Percentiles rank a stretch among this genome's conserved stretches.
Evolutionary conservation across 1,284 basidiomycete genomes (phyloP).

Genomic region (Papiliotrema terrestris): DNA sequence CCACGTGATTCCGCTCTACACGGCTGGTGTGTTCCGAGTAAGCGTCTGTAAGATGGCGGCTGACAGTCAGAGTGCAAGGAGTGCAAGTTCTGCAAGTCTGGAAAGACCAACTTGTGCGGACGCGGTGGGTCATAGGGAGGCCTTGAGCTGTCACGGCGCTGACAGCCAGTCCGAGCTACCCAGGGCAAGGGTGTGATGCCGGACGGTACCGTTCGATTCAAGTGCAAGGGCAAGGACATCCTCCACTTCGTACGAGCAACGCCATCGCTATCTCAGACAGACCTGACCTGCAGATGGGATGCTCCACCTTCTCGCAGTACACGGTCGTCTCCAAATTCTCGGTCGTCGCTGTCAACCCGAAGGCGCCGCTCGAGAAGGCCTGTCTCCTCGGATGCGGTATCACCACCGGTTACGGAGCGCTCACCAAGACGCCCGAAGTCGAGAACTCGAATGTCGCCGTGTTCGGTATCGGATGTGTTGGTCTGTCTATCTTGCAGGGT

Average conservation of each 20-base stretch:
- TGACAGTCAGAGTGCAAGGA: conserved; percentile 71
- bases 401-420: conserved; percentile 72
- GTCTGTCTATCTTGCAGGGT: conserved; percentile 86
- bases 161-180: conserved; percentile 69
- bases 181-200: conserved; percentile 98
- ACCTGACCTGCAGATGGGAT: conserved; percentile 77
- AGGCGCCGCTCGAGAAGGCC: conserved; percentile 87
- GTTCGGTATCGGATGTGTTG: conserved; percentile 95
- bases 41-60: neutral
- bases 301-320: conserved; percentile 97
- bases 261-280: neutral
- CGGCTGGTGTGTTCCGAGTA: no score
- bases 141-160: neutral
- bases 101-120: conserved; percentile 95
- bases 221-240: conserved; percentile 79
- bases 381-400: conserved; percentile 95
- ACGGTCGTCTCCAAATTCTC: conserved; percentile 98
- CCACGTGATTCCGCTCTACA: no score
- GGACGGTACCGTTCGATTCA: conserved; percentile 87
- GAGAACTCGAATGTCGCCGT: conserved; percentile 85
- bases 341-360: conserved; percentile 81
- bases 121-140: conserved; percentile 57
- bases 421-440: conserved; percentile 54
- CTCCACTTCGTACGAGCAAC: conserved; percentile 79
- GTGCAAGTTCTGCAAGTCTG: conserved; percentile 98